phyloP scores from a whole-genome alignment of 495 filamentous ascomycete species.

The Pyronema domesticum region DNA sequence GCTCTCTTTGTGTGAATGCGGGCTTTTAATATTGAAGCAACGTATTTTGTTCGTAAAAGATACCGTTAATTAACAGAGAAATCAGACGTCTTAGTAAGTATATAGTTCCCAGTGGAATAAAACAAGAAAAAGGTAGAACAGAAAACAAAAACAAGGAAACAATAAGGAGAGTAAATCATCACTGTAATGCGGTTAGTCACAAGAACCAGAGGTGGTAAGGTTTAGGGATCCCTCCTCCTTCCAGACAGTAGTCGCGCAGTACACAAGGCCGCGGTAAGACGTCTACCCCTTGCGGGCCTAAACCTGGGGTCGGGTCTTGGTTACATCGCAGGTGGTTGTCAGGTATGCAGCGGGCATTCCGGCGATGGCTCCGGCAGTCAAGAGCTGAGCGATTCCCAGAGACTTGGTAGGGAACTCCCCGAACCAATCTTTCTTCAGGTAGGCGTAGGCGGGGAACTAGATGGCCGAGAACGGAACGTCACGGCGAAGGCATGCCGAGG shows the following conservation, averaged over 20 bases:
- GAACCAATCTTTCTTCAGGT: conserved; percentile 83
- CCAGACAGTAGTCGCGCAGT: conserved; percentile 64
- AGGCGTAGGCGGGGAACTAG: conserved; percentile 92
- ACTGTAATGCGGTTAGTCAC: no score
- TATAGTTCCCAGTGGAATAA: no score
- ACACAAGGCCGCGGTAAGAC: conserved; percentile 66
- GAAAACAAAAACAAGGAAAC: no score
- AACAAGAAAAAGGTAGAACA: no score
- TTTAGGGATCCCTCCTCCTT: no score
- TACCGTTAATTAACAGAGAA: no score
- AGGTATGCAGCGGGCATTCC: conserved; percentile 98
- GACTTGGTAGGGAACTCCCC: conserved; percentile 75
- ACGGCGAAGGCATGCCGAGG: conserved; percentile 83
- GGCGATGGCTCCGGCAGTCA: conserved; percentile 87
- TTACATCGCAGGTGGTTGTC: conserved; percentile 93
- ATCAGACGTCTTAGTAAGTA: no score
- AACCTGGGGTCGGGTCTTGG: conserved; percentile 95
- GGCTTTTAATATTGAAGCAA: no score
- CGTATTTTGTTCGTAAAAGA: no score
- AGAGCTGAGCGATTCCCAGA: conserved; percentile 78
- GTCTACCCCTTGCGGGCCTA: conserved; percentile 90
- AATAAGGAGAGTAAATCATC: no score
- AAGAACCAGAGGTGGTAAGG: no score
- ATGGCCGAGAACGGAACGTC: conserved; percentile 97
- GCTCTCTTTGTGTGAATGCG: no score